phyloP scores from a whole-genome alignment of 1,284 basidiomycete species.

The Cutaneotrichosporon arboriforme region DNA sequence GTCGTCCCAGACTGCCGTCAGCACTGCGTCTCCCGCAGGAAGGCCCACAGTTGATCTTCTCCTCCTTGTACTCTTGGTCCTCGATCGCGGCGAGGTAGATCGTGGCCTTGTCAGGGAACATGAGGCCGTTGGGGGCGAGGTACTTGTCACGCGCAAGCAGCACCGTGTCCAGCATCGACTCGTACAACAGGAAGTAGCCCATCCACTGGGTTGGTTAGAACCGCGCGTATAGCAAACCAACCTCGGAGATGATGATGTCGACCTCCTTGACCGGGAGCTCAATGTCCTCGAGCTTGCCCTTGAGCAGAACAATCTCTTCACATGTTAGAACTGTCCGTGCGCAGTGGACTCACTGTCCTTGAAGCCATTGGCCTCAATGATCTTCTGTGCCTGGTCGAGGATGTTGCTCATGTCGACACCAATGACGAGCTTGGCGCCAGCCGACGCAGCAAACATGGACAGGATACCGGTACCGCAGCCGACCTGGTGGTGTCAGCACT shows the following conservation, averaged over 20 bases:
- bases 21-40: background rate
- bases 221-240: slow-evolving; percentile 21
- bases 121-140: slow-evolving; percentile 79
- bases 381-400: slow-evolving; percentile 96
- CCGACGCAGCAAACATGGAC: slow-evolving; percentile 98
- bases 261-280: slow-evolving; percentile 79
- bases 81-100: slow-evolving; percentile 96
- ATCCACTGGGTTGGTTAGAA: slow-evolving; percentile 39
- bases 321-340: slow-evolving; percentile 6
- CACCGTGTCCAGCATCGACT: slow-evolving; percentile 99
- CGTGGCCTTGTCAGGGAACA: slow-evolving; percentile 94
- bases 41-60: slow-evolving; percentile 92
- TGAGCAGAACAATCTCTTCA: slow-evolving; percentile 90
- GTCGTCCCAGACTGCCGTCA: slow-evolving; percentile 86
- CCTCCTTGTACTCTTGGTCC: slow-evolving; percentile 99
- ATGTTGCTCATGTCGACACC: slow-evolving; percentile 99
- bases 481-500: slow-evolving; percentile 47
- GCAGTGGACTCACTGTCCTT: slow-evolving; percentile 63
- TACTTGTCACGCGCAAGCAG: slow-evolving; percentile 95
- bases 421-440: slow-evolving; percentile 92
- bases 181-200: slow-evolving; percentile 67
- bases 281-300: slow-evolving; percentile 95
- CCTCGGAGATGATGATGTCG: slow-evolving; percentile 97
- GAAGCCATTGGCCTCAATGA: slow-evolving; percentile 94
- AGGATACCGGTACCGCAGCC: slow-evolving; percentile 98